Conservation (phyloP, 1,139 yeast genomes). For the Yamadazyma sp. region DNA sequence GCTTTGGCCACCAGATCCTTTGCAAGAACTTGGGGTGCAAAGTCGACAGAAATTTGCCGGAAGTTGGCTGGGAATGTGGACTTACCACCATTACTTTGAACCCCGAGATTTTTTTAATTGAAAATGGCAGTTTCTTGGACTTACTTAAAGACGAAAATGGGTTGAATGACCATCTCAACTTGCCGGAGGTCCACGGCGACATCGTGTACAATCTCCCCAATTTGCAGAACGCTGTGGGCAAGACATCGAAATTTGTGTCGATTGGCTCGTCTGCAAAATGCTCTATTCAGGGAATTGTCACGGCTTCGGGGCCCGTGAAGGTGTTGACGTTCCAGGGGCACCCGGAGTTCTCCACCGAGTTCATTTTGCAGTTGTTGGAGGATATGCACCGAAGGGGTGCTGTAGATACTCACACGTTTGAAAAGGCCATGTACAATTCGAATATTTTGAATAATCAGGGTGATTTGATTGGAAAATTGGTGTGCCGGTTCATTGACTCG, state of each 20-base stretch:
- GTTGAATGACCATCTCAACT: conserved; percentile 26
- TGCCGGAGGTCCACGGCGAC: conserved; percentile 74
- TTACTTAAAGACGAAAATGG: conserved; percentile 20
- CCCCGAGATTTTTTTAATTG: conserved; percentile 31
- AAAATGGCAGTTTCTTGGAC: conserved; percentile 22
- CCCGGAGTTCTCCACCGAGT: conserved; percentile 66
- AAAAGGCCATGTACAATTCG: conserved; percentile 29
- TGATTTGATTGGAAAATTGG: conserved; percentile 29
- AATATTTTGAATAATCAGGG: conserved; percentile 36
- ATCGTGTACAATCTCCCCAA: conserved; percentile 45
- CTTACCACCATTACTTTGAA: conserved; percentile 52
- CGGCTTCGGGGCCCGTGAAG: conserved; percentile 39
- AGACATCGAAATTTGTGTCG: conserved; percentile 30
- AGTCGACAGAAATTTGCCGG: conserved; percentile 51
- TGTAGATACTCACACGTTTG: conserved; percentile 22
- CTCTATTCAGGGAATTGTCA: conserved; percentile 59
- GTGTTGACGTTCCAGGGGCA: conserved; percentile 83
- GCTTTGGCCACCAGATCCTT: conserved; percentile 86
- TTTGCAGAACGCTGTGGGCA: conserved; percentile 5
- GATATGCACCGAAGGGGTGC: conserved; percentile 15
- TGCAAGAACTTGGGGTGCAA: conserved; percentile 63
- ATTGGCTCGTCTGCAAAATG: conserved; percentile 59
- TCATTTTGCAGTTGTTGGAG: conserved; percentile 29
- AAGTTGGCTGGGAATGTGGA: conserved; percentile 75
- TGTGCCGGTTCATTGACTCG: conserved; percentile 25